Percentiles rank a stretch among this genome's conserved stretches.
These are phyloP conservation scores for Eimeria tenella DNA, from an alignment of 169 alveolate species.

Conservation along the genomic window DNA sequence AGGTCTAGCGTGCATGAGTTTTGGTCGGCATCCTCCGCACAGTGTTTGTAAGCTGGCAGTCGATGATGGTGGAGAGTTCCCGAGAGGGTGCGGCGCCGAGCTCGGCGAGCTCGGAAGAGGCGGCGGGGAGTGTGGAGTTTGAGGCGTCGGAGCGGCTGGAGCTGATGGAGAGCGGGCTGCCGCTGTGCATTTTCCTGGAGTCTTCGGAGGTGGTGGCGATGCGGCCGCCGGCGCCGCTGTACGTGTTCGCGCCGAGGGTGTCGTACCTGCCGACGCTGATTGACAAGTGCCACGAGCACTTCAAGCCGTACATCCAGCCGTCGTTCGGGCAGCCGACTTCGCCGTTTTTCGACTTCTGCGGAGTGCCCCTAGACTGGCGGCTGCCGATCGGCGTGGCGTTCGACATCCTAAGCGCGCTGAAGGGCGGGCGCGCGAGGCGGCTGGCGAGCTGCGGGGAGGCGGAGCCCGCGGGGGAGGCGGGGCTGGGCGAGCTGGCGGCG, in stretches of 20 bases:
- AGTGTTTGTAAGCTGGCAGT: not conserved
- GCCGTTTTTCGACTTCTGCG: conserved; percentile 74
- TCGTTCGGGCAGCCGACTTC: conserved; percentile 65
- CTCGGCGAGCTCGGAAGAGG: not conserved
- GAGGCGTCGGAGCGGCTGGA: conserved; percentile 65
- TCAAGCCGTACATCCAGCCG: conserved; percentile 72
- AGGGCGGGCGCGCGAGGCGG: conserved; percentile 6
- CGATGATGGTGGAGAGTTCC: conserved; percentile 29
- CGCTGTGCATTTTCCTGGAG: conserved; percentile 71
- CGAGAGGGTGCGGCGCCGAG: conserved; percentile 26
- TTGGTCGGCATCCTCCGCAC: not conserved
- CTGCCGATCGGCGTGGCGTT: conserved; percentile 75
- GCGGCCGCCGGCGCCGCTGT: conserved; percentile 74
- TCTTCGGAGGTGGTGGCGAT: conserved; percentile 74
- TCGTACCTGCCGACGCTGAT: conserved; percentile 71
- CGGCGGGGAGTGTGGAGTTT: not conserved
- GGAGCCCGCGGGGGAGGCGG: not conserved
- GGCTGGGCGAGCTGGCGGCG: conserved; percentile 45
- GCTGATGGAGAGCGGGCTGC: conserved; percentile 73
- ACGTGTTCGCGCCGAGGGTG: conserved; percentile 63
- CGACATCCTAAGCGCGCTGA: conserved; percentile 64
- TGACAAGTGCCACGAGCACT: conserved; percentile 66
- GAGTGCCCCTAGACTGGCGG: conserved; percentile 75
- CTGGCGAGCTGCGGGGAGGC: not conserved
- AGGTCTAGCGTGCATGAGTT: not conserved